phyloP scores from a whole-genome alignment of 208 protist genomes.

The Crithidia expoeki region DNA sequence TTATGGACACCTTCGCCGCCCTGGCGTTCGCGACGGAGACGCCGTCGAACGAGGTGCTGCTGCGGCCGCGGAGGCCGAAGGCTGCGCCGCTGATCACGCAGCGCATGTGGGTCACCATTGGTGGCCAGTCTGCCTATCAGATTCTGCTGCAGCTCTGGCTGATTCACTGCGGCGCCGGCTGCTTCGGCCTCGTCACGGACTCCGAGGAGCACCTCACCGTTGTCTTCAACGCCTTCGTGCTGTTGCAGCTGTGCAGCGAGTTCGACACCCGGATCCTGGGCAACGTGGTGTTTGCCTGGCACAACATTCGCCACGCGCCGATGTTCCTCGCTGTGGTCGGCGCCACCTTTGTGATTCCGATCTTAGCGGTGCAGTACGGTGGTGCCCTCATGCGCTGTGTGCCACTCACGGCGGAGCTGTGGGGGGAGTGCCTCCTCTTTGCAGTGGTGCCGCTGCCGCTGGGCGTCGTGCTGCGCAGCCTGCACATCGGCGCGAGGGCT shows the following conservation, averaged over 20 bases:
- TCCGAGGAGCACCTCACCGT: constrained; percentile 58
- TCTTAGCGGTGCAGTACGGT: constrained; percentile 79
- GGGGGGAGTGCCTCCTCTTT: constrained; percentile 58
- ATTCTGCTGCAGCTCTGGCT: constrained; percentile 73
- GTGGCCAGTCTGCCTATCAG: constrained; percentile 79
- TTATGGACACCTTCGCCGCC: constrained; percentile 95
- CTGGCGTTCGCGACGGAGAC: constrained; percentile 91
- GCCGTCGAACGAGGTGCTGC: constrained; percentile 69
- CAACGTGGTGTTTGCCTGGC: constrained; percentile 51
- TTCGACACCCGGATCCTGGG: constrained; percentile 87
- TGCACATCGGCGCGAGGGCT: constrained; percentile 25
- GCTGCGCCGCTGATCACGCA: constrained; percentile 86
- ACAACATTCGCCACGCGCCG: constrained; percentile 52
- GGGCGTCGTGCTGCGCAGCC: constrained; percentile 38
- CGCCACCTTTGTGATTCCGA: constrained; percentile 64
- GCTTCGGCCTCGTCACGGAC: constrained; percentile 9
- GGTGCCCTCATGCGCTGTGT: constrained; percentile 81
- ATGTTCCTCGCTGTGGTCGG: constrained; percentile 67
- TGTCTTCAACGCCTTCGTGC: constrained; percentile 89
- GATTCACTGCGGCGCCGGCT: constrained; percentile 40
- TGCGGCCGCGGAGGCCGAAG: constrained; percentile 83
- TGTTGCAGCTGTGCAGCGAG: constrained; percentile 91
- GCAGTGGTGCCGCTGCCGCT: constrained; percentile 55
- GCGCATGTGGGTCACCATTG: constrained; percentile 93
- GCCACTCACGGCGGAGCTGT: constrained; percentile 63